Conservation (phyloP, 225 moss, liverwort and hornwort species). For the Pseudisothecium myosuroides region DNA sequence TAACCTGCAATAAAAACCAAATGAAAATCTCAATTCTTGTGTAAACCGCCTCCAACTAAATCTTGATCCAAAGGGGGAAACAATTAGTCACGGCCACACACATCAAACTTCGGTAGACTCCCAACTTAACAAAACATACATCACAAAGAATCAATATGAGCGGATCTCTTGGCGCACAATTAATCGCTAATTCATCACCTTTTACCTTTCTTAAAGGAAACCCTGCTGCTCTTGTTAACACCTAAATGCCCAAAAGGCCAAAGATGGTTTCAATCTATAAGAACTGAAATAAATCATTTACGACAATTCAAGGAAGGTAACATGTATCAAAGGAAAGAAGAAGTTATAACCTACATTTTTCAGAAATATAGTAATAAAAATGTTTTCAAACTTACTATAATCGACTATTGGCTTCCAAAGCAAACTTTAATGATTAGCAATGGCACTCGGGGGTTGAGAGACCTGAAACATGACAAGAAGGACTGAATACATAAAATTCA, state of each 20-base stretch:
- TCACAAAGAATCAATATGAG: neutral
- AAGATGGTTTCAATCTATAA: neutral
- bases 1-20: constrained; percentile 39
- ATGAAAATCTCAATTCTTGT: neutral
- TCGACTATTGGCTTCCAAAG: neutral
- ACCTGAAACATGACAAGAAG: neutral
- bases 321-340: neutral
- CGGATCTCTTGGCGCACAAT: neutral
- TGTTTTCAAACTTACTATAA: neutral
- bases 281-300: neutral
- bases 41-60: neutral
- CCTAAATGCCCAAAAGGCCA: neutral
- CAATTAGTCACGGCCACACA: neutral
- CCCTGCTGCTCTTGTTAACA: neutral
- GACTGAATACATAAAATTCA: neutral
- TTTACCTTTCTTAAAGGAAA: neutral
- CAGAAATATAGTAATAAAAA: neutral
- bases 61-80: neutral
- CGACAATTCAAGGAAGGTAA: neutral
- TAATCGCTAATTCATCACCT: neutral
- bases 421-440: neutral
- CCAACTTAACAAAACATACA: neutral
- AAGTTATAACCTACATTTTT: neutral
- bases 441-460: neutral
- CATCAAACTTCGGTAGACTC: neutral